Conservation (phyloP, 768 basidiomycete genomes). For the Hericium erinaceus region DNA sequence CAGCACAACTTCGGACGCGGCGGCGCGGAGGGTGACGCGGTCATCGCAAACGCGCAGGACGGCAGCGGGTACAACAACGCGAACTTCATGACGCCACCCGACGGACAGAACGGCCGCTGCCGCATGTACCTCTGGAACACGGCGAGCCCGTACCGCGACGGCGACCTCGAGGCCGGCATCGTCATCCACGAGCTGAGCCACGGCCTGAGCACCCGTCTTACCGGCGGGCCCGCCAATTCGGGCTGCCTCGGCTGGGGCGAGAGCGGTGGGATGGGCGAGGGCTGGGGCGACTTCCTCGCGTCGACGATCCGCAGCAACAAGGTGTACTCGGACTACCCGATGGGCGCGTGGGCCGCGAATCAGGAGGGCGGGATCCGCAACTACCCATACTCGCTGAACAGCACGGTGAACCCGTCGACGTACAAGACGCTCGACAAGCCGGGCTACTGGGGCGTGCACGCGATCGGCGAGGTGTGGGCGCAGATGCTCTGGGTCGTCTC, state of each 20-base stretch:
- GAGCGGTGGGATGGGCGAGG: constrained; percentile 95
- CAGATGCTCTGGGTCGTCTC: constrained; percentile 78
- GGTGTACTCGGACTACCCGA: constrained; percentile 69
- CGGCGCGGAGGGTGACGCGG: constrained; percentile 78
- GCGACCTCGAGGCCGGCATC: constrained; percentile 93
- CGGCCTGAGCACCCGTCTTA: constrained; percentile 88
- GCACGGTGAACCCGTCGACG: constrained; percentile 73
- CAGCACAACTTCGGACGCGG: constrained; percentile 93
- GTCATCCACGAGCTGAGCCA: constrained; percentile 88
- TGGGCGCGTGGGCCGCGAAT: constrained; percentile 97
- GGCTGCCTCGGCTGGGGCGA: constrained; percentile 96
- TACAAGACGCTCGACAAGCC: constrained; percentile 94
- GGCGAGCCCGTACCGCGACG: constrained; percentile 83
- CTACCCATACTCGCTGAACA: constrained; percentile 74
- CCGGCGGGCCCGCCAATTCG: constrained; percentile 88
- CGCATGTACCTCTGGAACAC: constrained; percentile 97
- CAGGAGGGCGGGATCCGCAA: constrained; percentile 69
- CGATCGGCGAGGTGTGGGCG: constrained; percentile 95
- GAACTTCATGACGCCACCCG: constrained; percentile 82
- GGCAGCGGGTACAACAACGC: constrained; percentile 90
- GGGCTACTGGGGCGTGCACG: constrained; percentile 90
- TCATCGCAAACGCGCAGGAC: constrained; percentile 93
- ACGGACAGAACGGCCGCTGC: constrained; percentile 85
- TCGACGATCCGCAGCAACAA: constrained; percentile 75
- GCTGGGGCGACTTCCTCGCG: constrained; percentile 92